These are phyloP conservation scores for Cladosporium oxysporum DNA, from an alignment of 2,329 filamentous ascomycete genomes.

Conservation along the genomic window DNA sequence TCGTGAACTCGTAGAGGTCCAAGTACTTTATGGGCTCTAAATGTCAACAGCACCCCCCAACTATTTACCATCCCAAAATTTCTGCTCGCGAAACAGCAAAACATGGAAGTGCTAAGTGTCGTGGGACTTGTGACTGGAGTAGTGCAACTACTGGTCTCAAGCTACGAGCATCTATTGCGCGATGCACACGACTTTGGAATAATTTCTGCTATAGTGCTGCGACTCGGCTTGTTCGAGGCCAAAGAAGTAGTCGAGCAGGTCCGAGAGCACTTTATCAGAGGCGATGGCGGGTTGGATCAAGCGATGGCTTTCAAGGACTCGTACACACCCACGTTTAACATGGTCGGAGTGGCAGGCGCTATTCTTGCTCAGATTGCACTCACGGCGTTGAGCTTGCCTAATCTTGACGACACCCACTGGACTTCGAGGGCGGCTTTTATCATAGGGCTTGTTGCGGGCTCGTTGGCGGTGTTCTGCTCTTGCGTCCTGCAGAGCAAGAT, in stretches of 20 bases:
- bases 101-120: no score
- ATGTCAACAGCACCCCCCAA: background rate
- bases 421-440: background rate
- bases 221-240: background rate
- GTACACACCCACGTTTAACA: background rate
- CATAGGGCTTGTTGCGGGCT: background rate
- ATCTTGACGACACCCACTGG: slow-evolving; percentile 4
- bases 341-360: slow-evolving; percentile 11
- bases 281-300: background rate
- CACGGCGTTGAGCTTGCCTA: background rate
- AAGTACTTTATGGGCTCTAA: background rate
- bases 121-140: no score
- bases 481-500: slow-evolving; percentile 3
- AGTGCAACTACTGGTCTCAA: background rate
- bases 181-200: background rate
- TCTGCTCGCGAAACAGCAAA: no score
- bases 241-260: background rate
- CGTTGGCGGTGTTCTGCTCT: background rate
- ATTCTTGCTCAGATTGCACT: slow-evolving; percentile 16
- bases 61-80: background rate
- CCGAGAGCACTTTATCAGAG: background rate
- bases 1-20: background rate
- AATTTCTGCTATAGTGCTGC: background rate
- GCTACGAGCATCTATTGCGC: background rate
- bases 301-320: slow-evolving; percentile 1